phyloP scores from a whole-genome alignment of 2,329 filamentous ascomycete species.

The Neonectria ditissima region DNA sequence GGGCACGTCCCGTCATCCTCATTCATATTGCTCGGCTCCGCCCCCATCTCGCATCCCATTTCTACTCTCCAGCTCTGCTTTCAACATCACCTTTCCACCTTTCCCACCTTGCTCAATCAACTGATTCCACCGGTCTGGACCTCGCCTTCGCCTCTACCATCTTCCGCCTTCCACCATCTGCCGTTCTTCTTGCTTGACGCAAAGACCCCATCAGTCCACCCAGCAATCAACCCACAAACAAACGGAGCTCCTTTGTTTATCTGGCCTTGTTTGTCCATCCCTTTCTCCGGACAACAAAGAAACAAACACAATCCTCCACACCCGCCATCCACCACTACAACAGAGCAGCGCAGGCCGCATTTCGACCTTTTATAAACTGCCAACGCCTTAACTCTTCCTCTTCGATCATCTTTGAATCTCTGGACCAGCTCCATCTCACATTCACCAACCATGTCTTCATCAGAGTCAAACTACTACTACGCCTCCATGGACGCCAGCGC shows the following conservation, averaged over 20 bases:
- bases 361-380: constrained; percentile 7
- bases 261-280: constrained; percentile 35
- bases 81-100: constrained; percentile 13
- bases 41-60: constrained; percentile 24
- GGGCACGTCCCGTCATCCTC: constrained; percentile 11
- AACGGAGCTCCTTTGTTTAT: constrained; percentile 35
- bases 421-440: constrained; percentile 5
- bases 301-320: constrained; percentile 1
- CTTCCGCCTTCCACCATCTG: background rate
- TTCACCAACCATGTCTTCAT: constrained; percentile 39
- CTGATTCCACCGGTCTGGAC: constrained; percentile 26
- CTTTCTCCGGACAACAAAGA: constrained; percentile 35
- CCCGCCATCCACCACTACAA: constrained; percentile 7
- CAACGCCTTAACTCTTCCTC: background rate
- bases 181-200: constrained; percentile 39
- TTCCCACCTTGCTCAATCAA: constrained; percentile 4
- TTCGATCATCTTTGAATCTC: background rate
- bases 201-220: constrained; percentile 29
- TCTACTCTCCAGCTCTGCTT: constrained; percentile 22
- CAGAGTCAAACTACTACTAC: constrained; percentile 48
- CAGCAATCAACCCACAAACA: constrained; percentile 19
- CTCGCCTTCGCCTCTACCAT: constrained; percentile 7
- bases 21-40: constrained; percentile 27
- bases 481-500: constrained; percentile 50
- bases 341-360: constrained; percentile 25